Evolutionary conservation across 805 yeast species (phyloP).

Genomic region (Ogataea pilisensis): DNA sequence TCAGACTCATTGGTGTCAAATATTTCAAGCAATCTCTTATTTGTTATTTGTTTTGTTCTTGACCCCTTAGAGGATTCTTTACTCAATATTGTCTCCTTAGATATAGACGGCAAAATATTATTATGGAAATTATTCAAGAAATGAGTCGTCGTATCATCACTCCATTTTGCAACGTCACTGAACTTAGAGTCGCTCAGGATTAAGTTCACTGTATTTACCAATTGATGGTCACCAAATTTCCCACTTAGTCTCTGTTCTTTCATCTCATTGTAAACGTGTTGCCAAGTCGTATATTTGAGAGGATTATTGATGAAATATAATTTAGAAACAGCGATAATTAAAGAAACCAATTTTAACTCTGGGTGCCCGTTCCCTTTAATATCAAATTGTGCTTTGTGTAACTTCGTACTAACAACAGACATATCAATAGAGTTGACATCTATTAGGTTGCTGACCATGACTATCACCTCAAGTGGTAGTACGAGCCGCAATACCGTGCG

Average conservation of each 20-base stretch:
- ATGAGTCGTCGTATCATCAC: slow-evolving; percentile 37
- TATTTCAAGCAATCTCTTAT: slow-evolving; percentile 12
- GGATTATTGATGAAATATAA: slow-evolving; percentile 28
- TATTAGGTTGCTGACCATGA: slow-evolving; percentile 30
- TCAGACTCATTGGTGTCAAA: slow-evolving; percentile 8
- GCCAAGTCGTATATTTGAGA: slow-evolving; percentile 29
- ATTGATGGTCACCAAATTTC: slow-evolving; percentile 11
- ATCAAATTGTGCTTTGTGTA: background rate
- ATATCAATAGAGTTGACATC: slow-evolving; percentile 14
- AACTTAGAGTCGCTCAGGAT: slow-evolving; percentile 25
- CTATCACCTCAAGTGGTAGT: slow-evolving; percentile 48
- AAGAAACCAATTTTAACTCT: slow-evolving; percentile 34
- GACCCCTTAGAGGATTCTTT: slow-evolving; percentile 4
- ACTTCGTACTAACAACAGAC: background rate
- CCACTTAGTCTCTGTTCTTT: slow-evolving; percentile 1
- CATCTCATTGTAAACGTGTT: slow-evolving; percentile 5
- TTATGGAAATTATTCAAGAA: slow-evolving; percentile 50
- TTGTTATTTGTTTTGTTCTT: slow-evolving; percentile 11
- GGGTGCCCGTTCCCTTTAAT: slow-evolving; percentile 25
- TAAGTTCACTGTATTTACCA: slow-evolving; percentile 13
- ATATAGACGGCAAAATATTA: slow-evolving; percentile 14
- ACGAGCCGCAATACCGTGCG: slow-evolving; percentile 39
- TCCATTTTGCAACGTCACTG: slow-evolving; percentile 43
- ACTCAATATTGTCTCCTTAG: slow-evolving; percentile 8
- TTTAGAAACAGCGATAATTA: slow-evolving; percentile 32